Evolutionary conservation across 805 yeast genomes (phyloP), one percentile per base, ranked within the genome.

Genomic region (Candida orba): DNA sequence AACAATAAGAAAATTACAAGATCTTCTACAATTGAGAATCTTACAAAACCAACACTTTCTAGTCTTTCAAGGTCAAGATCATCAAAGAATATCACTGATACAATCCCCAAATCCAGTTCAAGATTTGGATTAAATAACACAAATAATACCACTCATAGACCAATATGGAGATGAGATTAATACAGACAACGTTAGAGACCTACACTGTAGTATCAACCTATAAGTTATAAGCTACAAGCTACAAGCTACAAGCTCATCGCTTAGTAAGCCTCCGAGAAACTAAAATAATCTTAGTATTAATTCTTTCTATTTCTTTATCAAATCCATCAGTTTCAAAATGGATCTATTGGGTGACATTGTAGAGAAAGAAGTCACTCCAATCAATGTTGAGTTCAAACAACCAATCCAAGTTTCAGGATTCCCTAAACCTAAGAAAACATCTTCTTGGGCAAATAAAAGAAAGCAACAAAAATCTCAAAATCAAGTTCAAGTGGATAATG

Each of bases 281-380:
- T 13, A 35, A 23, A 23, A 15, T 35, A 22, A n/a, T n/a, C n/a
- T n/a, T n/a, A n/a, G n/a, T n/a, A n/a, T n/a, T n/a, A n/a, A n/a
- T n/a, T n/a, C n/a, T n/a, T n/a, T n/a, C n/a, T n/a, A n/a, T n/a
- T n/a, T n/a, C n/a, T n/a, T n/a, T n/a, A n/a, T n/a, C n/a, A n/a
- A n/a, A n/a, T n/a, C n/a, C 29, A 27, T 10, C 29, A 27, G 13
- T 4, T 25, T 25, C 4, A 25, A 27, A 15, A 76, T 75, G 98
- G 98, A 91, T 37, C 96, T 98, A 40, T 75, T 63, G 63, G 88
- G 96, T 27, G 91, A 83, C 44, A 91, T 91, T 60, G 91, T 97
- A 59, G 82, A 91, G 57, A 90, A 72, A 62, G 91, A 93, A 47
- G 88, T 79, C 3, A 95, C 98, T 41, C 95, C 84, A 63, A 72